Percentiles rank a stretch among this genome's conserved stretches.
Evolutionary conservation across 208 protist species (phyloP).

Genomic region (Acanthamoeba sp.): DNA sequence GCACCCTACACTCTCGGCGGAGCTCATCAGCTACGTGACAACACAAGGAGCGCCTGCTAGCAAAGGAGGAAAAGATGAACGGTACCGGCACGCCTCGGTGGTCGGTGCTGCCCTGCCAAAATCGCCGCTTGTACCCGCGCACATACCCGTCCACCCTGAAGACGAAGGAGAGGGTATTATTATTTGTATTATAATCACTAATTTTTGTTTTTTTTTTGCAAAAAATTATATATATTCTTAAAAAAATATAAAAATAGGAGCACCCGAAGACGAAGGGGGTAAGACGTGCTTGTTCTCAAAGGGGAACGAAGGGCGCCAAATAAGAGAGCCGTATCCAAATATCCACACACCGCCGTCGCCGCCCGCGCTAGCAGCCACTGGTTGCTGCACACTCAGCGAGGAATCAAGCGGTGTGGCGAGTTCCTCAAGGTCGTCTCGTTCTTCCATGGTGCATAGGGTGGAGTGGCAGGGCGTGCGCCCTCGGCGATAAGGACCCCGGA

Average conservation of each 20-base stretch:
- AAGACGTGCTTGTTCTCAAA: conserved; percentile 47
- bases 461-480: too few relatives aligned
- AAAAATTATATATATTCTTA: too few relatives aligned
- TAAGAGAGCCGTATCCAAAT: conserved; percentile 65
- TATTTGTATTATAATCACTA: too few relatives aligned
- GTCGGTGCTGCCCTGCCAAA: conserved; percentile 76
- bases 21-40: too few relatives aligned
- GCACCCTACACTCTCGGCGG: too few relatives aligned
- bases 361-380: neutral
- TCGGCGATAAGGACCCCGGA: too few relatives aligned
- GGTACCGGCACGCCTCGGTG: conserved; percentile 70
- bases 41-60: too few relatives aligned
- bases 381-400: neutral
- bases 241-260: neutral
- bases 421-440: neutral
- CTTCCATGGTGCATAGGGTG: neutral
- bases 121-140: conserved; percentile 63
- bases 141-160: conserved; percentile 64
- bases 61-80: neutral
- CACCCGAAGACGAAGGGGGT: neutral
- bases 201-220: too few relatives aligned
- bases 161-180: too few relatives aligned
- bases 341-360: conserved; percentile 33
- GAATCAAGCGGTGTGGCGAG: neutral
- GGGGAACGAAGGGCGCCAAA: conserved; percentile 41